Evolutionary conservation across 345 rosid genomes (phyloP).

Genomic region (Crucihimalaya himalaica): DNA sequence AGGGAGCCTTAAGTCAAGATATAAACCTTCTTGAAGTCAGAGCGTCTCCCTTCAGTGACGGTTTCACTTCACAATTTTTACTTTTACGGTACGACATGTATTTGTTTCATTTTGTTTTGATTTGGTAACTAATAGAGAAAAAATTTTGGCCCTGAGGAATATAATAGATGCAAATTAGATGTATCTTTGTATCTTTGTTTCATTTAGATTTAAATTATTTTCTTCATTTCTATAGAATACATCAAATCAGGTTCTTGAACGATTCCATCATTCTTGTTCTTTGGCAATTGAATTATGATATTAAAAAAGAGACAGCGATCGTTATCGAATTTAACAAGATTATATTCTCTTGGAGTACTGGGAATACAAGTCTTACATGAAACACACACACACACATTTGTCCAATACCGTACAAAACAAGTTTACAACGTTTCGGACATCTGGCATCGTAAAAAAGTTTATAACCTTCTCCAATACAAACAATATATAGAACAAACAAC

Average conservation of each 20-base stretch:
- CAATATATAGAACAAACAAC: background rate
- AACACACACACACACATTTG: no score
- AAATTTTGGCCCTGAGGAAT: conserved; percentile 15
- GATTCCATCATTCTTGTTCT: no score
- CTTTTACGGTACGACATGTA: background rate
- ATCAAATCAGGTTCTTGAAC: no score
- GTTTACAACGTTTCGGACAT: background rate
- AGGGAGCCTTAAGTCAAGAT: background rate
- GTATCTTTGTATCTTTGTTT: conserved; percentile 1
- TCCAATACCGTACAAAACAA: no score
- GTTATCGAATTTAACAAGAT: no score
- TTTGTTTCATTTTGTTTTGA: background rate
- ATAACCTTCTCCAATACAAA: no score
- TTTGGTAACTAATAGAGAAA: background rate
- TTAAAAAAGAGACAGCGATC: no score
- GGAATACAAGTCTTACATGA: no score
- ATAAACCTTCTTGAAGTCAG: background rate
- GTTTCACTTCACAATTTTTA: background rate
- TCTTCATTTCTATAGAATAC: background rate
- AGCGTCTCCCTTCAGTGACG: background rate
- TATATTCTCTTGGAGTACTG: no score
- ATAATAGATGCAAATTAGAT: no score
- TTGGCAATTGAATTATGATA: no score
- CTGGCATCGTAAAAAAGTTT: no score
- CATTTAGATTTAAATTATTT: background rate